Conservation (phyloP, 768 basidiomycete species). For the Xerocomus brunneocitrinus region DNA sequence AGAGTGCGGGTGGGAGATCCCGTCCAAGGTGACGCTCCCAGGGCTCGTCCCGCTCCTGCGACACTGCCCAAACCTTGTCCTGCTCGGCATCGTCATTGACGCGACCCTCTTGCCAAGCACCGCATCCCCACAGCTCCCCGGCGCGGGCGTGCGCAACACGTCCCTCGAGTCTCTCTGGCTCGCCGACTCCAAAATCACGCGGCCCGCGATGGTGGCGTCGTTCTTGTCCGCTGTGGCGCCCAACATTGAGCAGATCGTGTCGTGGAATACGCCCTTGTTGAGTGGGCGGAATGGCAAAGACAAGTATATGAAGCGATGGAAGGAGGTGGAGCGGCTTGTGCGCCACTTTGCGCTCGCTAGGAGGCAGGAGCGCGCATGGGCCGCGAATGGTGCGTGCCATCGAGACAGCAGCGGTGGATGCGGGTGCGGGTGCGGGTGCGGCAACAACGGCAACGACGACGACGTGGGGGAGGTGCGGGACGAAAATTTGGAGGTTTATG, state of each 20-base stretch:
- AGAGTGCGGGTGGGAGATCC: constrained; percentile 30
- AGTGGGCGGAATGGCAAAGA: constrained; percentile 22
- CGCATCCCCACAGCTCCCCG: constrained; percentile 4
- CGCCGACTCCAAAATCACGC: constrained; percentile 26
- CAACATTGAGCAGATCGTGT: constrained; percentile 26
- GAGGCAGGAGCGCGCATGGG: constrained; percentile 21
- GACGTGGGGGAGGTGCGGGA: constrained; percentile 1
- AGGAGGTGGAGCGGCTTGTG: constrained; percentile 19
- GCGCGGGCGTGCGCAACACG: constrained; percentile 21
- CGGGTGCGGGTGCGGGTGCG: neutral
- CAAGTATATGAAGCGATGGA: constrained; percentile 25
- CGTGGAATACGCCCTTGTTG: constrained; percentile 29
- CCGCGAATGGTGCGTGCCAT: neutral
- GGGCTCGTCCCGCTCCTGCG: constrained; percentile 22
- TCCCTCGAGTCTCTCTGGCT: constrained; percentile 28
- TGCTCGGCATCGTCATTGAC: constrained; percentile 27
- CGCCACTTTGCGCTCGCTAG: constrained; percentile 18
- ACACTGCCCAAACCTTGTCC: constrained; percentile 21
- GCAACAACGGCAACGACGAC: neutral
- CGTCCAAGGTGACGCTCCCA: constrained; percentile 23
- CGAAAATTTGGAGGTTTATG: constrained; percentile 11
- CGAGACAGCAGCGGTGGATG: neutral
- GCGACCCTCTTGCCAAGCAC: constrained; percentile 18
- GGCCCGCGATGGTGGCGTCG: constrained; percentile 22
- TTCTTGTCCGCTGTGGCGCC: constrained; percentile 29